Evolutionary conservation across 352 stramenopile species (phyloP).

Genomic region (Thalassiosira livingstoniorum): DNA sequence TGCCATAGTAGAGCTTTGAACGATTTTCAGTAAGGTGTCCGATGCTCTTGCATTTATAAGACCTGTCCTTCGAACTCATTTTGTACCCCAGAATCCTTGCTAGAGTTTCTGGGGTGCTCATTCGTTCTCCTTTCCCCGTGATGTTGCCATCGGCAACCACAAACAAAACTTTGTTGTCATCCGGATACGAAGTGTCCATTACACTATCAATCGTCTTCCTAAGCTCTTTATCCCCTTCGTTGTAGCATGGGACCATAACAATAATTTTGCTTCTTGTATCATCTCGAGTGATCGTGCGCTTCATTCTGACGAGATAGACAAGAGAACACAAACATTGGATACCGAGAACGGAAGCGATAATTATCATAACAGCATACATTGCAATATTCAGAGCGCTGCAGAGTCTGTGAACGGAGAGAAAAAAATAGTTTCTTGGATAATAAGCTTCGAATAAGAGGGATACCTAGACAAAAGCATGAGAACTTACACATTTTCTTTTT

Average conservation of each 20-base stretch:
- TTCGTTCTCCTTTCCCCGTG: slow-evolving; percentile 64
- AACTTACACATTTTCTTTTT: slow-evolving; percentile 35
- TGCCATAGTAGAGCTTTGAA: slow-evolving; percentile 64
- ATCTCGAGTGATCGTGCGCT: slow-evolving; percentile 57
- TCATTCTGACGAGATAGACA: slow-evolving; percentile 53
- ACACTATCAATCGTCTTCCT: slow-evolving; percentile 72
- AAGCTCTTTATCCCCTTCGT: slow-evolving; percentile 74
- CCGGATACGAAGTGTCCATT: slow-evolving; percentile 67
- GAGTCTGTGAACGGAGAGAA: slow-evolving; percentile 25
- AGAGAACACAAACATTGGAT: slow-evolving; percentile 43
- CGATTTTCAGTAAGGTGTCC: slow-evolving; percentile 60
- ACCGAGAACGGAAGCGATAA: slow-evolving; percentile 58
- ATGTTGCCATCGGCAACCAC: slow-evolving; percentile 71
- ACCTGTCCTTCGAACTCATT: slow-evolving; percentile 60
- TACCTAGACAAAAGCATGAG: background rate
- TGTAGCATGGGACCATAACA: slow-evolving; percentile 78
- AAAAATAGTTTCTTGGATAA: background rate
- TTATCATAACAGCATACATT: slow-evolving; percentile 68
- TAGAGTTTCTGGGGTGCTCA: slow-evolving; percentile 57
- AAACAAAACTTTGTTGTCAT: slow-evolving; percentile 74
- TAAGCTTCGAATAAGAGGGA: background rate
- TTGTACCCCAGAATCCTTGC: slow-evolving; percentile 70
- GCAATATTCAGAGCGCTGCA: slow-evolving; percentile 64
- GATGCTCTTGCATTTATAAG: slow-evolving; percentile 69
- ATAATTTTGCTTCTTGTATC: slow-evolving; percentile 65